phyloP scores from a whole-genome alignment of 805 yeast species.

The Tetrapisispora namnaoensis region DNA sequence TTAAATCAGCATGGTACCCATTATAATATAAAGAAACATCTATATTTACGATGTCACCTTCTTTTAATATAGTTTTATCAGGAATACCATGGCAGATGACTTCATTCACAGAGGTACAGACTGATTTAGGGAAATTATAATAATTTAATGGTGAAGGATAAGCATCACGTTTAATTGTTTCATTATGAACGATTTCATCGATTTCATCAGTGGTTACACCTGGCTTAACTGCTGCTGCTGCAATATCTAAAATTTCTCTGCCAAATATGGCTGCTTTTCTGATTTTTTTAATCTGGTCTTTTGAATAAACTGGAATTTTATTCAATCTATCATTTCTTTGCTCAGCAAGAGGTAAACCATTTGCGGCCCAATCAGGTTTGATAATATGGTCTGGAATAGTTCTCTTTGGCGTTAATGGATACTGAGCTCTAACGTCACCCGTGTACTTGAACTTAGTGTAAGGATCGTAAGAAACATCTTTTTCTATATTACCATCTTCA shows the following conservation, averaged over 20 bases:
- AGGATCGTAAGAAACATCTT: slow-evolving; percentile 56
- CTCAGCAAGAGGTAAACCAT: slow-evolving; percentile 75
- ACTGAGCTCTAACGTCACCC: slow-evolving; percentile 66
- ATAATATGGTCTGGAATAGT: slow-evolving; percentile 60
- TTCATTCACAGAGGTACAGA: slow-evolving; percentile 92
- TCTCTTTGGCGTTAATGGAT: slow-evolving; percentile 72
- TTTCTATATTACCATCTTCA: slow-evolving; percentile 29
- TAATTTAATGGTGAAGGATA: slow-evolving; percentile 95
- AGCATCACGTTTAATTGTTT: slow-evolving; percentile 76
- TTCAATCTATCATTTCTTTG: slow-evolving; percentile 59
- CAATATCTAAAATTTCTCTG: slow-evolving; percentile 82
- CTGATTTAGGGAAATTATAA: slow-evolving; percentile 83
- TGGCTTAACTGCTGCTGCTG: slow-evolving; percentile 73
- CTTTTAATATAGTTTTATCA: slow-evolving; percentile 74
- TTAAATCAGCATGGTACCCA: slow-evolving; percentile 90
- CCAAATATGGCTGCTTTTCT: slow-evolving; percentile 67
- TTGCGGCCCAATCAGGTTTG: slow-evolving; percentile 72
- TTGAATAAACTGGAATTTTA: slow-evolving; percentile 51
- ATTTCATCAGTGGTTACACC: slow-evolving; percentile 92
- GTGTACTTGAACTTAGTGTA: slow-evolving; percentile 70
- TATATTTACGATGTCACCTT: slow-evolving; percentile 89
- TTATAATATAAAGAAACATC: slow-evolving; percentile 79
- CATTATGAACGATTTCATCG: slow-evolving; percentile 78
- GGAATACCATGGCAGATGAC: slow-evolving; percentile 97
- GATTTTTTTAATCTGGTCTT: slow-evolving; percentile 64